A percentile compares a stretch with the other conserved stretches of the same genome.
Evolutionary conservation across 2,329 filamentous ascomycete species (phyloP).

Genomic region (Beauveria bassiana): DNA sequence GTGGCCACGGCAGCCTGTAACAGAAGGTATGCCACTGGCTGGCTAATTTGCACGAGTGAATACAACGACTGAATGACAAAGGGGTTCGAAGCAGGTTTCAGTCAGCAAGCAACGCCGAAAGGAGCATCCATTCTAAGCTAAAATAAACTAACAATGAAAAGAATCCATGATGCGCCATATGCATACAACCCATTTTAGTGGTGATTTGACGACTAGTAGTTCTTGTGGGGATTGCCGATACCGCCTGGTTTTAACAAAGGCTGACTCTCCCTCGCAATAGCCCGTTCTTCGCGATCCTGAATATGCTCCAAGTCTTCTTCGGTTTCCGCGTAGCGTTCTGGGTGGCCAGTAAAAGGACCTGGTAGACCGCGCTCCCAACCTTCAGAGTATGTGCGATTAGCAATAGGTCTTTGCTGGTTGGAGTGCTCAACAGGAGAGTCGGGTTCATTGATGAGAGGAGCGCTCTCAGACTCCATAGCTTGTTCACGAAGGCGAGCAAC

Average conservation of each 20-base stretch:
- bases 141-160: not conserved
- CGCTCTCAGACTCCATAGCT: constrained; percentile 13
- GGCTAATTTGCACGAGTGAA: not conserved
- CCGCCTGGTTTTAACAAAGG: constrained; percentile 43
- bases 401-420: constrained; percentile 27
- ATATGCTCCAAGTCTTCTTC: constrained; percentile 44
- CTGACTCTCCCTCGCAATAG: constrained; percentile 42
- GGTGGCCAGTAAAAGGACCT: constrained; percentile 43
- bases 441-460: constrained; percentile 19
- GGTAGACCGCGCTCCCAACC: constrained; percentile 44
- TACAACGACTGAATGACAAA: not conserved
- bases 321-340: constrained; percentile 43
- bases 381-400: constrained; percentile 39
- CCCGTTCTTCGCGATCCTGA: constrained; percentile 42
- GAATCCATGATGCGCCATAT: not conserved
- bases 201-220: constrained; percentile 25
- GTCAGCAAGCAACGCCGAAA: not conserved
- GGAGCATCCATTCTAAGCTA: constrained; percentile 1
- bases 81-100: not conserved
- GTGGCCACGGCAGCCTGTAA: not conserved
- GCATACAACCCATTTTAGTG: not conserved
- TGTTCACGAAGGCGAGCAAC: constrained; percentile 34
- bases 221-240: constrained; percentile 37
- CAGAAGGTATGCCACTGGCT: too few species aligned
- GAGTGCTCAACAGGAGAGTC: constrained; percentile 22